phyloP scores from a whole-genome alignment of 371 early-diverging fungal genomes.

The Actinomortierella wolfii region DNA sequence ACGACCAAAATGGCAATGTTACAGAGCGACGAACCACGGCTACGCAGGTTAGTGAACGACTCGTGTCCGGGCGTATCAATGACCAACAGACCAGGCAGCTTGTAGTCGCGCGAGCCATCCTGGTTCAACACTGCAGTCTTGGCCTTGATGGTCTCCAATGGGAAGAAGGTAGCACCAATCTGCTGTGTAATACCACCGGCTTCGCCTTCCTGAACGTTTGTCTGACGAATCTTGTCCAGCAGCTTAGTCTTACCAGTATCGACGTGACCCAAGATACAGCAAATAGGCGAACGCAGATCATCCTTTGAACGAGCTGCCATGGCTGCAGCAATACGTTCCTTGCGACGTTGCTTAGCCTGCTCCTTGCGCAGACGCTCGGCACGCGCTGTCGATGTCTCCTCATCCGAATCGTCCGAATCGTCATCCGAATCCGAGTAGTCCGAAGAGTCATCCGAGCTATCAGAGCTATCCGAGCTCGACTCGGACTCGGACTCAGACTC shows the following conservation, averaged over 20 bases:
- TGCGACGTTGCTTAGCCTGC: conserved; percentile 81
- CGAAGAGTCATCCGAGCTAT: conserved; percentile 54
- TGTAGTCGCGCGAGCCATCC: conserved; percentile 62
- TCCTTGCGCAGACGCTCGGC: conserved; percentile 74
- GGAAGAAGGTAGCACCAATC: conserved; percentile 99
- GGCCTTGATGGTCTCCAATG: conserved; percentile 89
- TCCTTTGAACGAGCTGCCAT: conserved; percentile 87
- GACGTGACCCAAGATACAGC: conserved; percentile 99
- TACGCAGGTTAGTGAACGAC: conserved; percentile 98
- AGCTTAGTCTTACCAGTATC: conserved; percentile 99
- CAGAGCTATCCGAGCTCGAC: conserved; percentile 23
- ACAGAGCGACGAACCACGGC: conserved; percentile 99
- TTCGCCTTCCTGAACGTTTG: conserved; percentile 99
- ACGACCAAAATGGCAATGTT: conserved; percentile 99
- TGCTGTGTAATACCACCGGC: conserved; percentile 99
- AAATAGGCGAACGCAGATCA: conserved; percentile 97
- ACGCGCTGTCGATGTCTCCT: conserved; percentile 60
- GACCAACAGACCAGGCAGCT: conserved; percentile 97
- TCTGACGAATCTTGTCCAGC: conserved; percentile 99
- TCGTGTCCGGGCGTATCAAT: conserved; percentile 99
- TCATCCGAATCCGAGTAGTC: conserved; percentile 52
- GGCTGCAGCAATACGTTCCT: conserved; percentile 76
- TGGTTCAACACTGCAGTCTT: conserved; percentile 84
- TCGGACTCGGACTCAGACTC: conserved; percentile 47
- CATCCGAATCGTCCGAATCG: conserved; percentile 54